A percentile compares a stretch with the other conserved stretches of the same genome.
Conservation (phyloP, 2,329 filamentous ascomycete genomes). For the Epichloe glyceriae region DNA sequence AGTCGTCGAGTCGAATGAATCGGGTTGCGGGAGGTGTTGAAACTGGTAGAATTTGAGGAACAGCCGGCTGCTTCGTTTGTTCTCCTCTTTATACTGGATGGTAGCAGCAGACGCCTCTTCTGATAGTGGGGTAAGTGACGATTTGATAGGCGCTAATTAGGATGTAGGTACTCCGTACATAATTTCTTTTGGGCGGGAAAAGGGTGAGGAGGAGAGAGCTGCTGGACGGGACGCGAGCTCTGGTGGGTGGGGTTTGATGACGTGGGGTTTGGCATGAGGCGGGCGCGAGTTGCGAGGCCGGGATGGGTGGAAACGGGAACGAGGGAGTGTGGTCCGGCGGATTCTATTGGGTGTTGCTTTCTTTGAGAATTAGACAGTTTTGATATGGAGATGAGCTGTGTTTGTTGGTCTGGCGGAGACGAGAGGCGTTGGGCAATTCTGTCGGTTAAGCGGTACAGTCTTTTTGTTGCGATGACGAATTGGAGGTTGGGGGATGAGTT, state of each 20-base stretch:
- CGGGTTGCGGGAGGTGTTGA: neutral
- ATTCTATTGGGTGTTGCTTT: too few relatives aligned
- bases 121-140: constrained; percentile 14
- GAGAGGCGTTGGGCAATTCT: neutral
- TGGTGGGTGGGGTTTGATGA: constrained; percentile 19
- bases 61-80: constrained; percentile 2
- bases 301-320: neutral
- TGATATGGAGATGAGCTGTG: too few relatives aligned
- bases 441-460: neutral
- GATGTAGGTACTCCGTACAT: neutral
- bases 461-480: neutral
- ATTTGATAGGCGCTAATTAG: neutral
- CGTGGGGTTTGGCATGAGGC: constrained; percentile 6
- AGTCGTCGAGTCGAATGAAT: neutral
- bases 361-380: too few relatives aligned
- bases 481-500: too few relatives aligned
- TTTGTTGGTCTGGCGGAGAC: too few relatives aligned
- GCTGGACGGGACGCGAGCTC: constrained; percentile 1
- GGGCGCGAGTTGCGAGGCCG: neutral
- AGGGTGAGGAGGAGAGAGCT: neutral
- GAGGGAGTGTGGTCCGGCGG: neutral
- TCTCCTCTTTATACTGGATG: constrained; percentile 2
- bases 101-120: neutral
- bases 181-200: too few relatives aligned
- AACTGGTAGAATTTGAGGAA: neutral